These are phyloP conservation scores for Avena sativa DNA, from an alignment of 176 grass and related monocot genomes.

Conservation along the genomic window DNA sequence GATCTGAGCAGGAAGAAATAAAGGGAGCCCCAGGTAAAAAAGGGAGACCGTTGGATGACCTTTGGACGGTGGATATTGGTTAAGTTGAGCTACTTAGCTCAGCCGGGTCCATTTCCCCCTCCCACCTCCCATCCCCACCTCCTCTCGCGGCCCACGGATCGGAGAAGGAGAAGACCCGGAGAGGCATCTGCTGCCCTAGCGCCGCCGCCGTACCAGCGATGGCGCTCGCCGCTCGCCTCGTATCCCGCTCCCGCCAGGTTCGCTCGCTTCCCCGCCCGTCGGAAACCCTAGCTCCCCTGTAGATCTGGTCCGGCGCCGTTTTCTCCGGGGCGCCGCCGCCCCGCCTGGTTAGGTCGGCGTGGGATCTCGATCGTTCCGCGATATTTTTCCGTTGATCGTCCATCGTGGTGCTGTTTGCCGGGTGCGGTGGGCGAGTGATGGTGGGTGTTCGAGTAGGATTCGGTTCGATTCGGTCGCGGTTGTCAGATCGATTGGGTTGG, in stretches of 20 bases:
- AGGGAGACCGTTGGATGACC: no score
- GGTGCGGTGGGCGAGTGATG: neutral
- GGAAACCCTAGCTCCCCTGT: conserved; percentile 19
- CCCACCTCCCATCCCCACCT: neutral
- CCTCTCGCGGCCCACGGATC: neutral
- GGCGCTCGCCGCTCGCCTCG: conserved; percentile 83
- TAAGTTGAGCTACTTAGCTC: no score
- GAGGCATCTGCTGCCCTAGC: conserved; percentile 3
- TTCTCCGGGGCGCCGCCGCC: neutral
- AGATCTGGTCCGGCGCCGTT: conserved; percentile 44
- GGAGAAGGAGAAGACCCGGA: neutral
- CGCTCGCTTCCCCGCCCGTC: neutral
- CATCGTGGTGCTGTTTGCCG: neutral
- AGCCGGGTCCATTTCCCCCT: no score
- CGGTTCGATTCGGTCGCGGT: neutral
- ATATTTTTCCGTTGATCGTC: neutral
- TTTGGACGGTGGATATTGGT: no score
- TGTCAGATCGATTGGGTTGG: neutral
- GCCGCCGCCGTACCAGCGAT: conserved; percentile 48
- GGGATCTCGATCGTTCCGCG: conserved; percentile 1
- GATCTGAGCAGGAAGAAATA: no score
- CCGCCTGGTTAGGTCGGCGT: neutral
- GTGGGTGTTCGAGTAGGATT: neutral
- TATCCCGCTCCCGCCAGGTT: conserved; percentile 86
- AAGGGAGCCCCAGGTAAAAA: no score